These are phyloP conservation scores for Gnomoniopsis smithogilvyi DNA, from an alignment of 2,329 filamentous ascomycete species.

Conservation along the genomic window DNA sequence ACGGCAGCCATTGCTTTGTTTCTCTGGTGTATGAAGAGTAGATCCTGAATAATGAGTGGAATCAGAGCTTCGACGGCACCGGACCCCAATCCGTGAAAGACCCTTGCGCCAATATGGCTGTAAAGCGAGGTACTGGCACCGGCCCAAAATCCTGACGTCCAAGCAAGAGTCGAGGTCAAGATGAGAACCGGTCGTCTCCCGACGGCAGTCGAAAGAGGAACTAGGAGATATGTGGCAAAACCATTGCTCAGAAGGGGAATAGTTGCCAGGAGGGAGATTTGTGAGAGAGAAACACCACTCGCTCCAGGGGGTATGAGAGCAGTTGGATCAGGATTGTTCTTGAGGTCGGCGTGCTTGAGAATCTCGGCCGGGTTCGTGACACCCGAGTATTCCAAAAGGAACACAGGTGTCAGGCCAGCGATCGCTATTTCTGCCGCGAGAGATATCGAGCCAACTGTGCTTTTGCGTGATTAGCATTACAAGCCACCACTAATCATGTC, in stretches of 20 bases:
- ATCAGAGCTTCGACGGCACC: constrained; percentile 33
- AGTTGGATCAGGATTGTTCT: constrained; percentile 17
- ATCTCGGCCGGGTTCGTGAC: neutral
- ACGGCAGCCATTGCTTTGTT: constrained; percentile 32
- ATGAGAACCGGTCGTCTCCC: constrained; percentile 34
- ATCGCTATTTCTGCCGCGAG: constrained; percentile 7
- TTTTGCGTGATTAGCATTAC: no score
- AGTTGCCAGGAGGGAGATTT: constrained; percentile 29
- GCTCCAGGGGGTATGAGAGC: constrained; percentile 27
- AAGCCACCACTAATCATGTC: neutral
- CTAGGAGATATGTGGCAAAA: constrained; percentile 30
- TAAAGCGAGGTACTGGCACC: constrained; percentile 28
- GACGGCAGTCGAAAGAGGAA: constrained; percentile 33
- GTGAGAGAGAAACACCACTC: constrained; percentile 24
- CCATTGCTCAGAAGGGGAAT: constrained; percentile 33
- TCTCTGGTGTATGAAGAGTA: constrained; percentile 35
- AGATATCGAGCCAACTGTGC: neutral
- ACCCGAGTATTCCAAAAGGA: constrained; percentile 5
- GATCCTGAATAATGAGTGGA: constrained; percentile 35
- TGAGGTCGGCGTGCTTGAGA: constrained; percentile 3
- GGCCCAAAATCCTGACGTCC: constrained; percentile 33
- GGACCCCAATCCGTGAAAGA: constrained; percentile 32
- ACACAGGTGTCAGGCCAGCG: constrained; percentile 3
- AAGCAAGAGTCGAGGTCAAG: constrained; percentile 28
- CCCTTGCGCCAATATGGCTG: constrained; percentile 30